Conservation (phyloP, 1,284 basidiomycete species). For the Leccinum holopus region DNA sequence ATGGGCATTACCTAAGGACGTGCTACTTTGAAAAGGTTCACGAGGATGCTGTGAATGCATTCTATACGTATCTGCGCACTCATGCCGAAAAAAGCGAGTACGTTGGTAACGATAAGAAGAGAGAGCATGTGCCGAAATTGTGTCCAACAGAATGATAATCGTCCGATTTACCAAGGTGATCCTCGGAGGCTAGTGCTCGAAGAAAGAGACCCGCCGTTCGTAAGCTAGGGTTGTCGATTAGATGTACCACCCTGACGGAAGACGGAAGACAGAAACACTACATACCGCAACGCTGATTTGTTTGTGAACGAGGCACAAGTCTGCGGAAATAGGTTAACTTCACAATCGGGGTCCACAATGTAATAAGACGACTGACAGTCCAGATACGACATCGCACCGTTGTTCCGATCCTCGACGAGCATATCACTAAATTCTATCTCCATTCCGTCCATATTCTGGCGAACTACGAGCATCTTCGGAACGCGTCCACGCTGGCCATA, state of each 20-base stretch:
- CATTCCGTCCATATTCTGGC: slow-evolving; percentile 91
- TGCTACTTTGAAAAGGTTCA: not conserved
- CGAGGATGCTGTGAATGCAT: slow-evolving; percentile 3
- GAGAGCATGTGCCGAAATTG: slow-evolving; percentile 3
- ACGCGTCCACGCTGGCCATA: slow-evolving; percentile 60
- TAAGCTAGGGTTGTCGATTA: slow-evolving; percentile 36
- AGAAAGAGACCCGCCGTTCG: slow-evolving; percentile 43
- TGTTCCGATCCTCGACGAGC: slow-evolving; percentile 96
- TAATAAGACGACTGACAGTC: slow-evolving; percentile 63
- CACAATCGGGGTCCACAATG: slow-evolving; percentile 11
- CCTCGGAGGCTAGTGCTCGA: slow-evolving; percentile 40
- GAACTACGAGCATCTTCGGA: slow-evolving; percentile 74
- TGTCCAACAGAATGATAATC: slow-evolving; percentile 2
- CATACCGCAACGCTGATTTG: slow-evolving; percentile 64
- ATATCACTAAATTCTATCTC: slow-evolving; percentile 98
- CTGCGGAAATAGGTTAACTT: slow-evolving; percentile 35
- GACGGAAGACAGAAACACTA: slow-evolving; percentile 8
- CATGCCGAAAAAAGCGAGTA: slow-evolving; percentile 4
- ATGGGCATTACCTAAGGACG: not conserved
- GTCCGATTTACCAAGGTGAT: slow-evolving; percentile 47
- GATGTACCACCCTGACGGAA: not conserved
- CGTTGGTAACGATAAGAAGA: slow-evolving; percentile 14
- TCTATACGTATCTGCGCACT: slow-evolving; percentile 6
- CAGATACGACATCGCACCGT: slow-evolving; percentile 86
- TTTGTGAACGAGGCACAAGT: slow-evolving; percentile 55